These are phyloP conservation scores for Nannizziopsis barbatae DNA, from an alignment of 2,329 filamentous ascomycete species.

Conservation along the genomic window DNA sequence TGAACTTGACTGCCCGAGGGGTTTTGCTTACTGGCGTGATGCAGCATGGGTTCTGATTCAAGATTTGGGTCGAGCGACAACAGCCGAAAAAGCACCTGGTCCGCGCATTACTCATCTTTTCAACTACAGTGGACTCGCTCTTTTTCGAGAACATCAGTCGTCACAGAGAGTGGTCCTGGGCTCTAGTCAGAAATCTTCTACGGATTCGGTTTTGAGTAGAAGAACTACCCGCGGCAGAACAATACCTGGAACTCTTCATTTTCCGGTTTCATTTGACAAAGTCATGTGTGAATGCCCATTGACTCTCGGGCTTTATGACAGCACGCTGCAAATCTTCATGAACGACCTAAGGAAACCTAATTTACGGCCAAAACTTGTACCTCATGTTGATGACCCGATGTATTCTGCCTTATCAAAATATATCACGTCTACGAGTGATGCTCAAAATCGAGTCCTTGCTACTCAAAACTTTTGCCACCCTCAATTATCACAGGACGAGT, in stretches of 20 bases:
- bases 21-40: constrained; percentile 42
- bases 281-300: neutral
- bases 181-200: constrained; percentile 16
- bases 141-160: constrained; percentile 1
- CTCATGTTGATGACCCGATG: neutral
- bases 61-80: constrained; percentile 2
- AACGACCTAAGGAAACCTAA: neutral
- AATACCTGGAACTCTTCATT: neutral
- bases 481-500: constrained; percentile 44
- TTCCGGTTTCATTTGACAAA: neutral
- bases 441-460: constrained; percentile 45
- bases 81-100: neutral
- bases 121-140: neutral
- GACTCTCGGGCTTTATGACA: neutral
- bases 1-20: constrained; percentile 38
- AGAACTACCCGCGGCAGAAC: constrained; percentile 14
- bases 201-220: constrained; percentile 15
- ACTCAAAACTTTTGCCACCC: constrained; percentile 39
- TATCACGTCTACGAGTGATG: constrained; percentile 15
- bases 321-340: neutral
- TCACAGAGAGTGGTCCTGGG: constrained; percentile 4
- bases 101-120: neutral
- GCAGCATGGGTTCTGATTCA: constrained; percentile 26
- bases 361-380: neutral
- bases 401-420: constrained; percentile 21